A percentile compares a stretch with the other conserved stretches of the same genome.
phyloP scores from a whole-genome alignment of 1,284 basidiomycete species.

The Ustilago curta region DNA sequence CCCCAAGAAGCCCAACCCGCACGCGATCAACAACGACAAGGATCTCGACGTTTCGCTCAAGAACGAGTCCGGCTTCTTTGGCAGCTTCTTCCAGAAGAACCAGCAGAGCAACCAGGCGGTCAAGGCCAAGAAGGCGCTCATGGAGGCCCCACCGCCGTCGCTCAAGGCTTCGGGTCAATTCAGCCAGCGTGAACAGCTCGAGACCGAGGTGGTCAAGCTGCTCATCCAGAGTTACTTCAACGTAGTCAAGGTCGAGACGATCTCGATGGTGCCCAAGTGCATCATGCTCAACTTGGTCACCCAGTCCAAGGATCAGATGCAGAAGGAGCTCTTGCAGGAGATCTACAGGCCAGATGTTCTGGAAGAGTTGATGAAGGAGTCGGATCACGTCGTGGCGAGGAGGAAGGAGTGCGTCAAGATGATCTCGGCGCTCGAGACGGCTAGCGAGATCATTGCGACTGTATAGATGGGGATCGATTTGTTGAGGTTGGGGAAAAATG shows the following conservation, averaged over 20 bases:
- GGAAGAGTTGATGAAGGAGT: conserved; percentile 68
- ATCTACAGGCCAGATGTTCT: conserved; percentile 66
- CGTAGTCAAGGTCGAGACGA: conserved; percentile 94
- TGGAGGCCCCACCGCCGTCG: conserved; percentile 88
- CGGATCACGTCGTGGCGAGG: conserved; percentile 66
- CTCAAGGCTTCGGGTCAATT: conserved; percentile 93
- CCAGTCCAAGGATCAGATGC: conserved; percentile 90
- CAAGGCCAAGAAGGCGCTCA: conserved; percentile 77
- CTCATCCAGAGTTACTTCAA: conserved; percentile 66
- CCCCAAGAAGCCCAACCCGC: conserved; percentile 67
- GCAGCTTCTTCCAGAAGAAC: conserved; percentile 85
- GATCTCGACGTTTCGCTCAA: conserved; percentile 90
- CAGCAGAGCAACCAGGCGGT: conserved; percentile 73
- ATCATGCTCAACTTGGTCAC: conserved; percentile 93
- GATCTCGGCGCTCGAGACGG: conserved; percentile 67
- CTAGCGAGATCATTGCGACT: conserved; percentile 66
- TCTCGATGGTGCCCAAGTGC: conserved; percentile 96
- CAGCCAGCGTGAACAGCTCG: conserved; percentile 95
- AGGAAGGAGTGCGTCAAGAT: conserved; percentile 69
- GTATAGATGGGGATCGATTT: conserved; percentile 46
- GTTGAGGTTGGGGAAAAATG: neutral
- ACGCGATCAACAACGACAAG: conserved; percentile 86
- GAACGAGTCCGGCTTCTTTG: conserved; percentile 89
- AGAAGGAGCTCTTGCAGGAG: conserved; percentile 80
- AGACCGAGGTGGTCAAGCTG: conserved; percentile 97